Base-by-base conservation (phyloP, 352 stramenopile genomes). In the Phytophthora cryptogea region DNA sequence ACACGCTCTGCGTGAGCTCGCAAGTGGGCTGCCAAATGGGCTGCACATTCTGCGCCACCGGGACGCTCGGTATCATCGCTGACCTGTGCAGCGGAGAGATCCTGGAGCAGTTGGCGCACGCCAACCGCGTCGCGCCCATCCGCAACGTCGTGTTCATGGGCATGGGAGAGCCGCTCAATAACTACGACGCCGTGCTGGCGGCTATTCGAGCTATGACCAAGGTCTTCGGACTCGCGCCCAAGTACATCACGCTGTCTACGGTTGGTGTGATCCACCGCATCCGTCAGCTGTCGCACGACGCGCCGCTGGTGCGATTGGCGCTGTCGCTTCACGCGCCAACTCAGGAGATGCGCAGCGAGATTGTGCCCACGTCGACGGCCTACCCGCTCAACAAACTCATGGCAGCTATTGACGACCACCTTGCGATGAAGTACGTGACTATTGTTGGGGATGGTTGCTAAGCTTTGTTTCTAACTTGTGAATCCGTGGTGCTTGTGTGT, bases 11-110 rank as follows among this genome's bases (percentile, higher is more conserved):
- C 71, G 96, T 99, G 26, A 98, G 92, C 17, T 98, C 89, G 32
- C 97, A 99, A 60, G 94, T 99, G 37, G 97, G 97, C 42, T 99
- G 97, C 68, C 93, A 98, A 58, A 99, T 99, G 97, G 96, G 90
- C 54, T 99, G 97, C 78, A 97, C 89, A 31, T 99, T 99, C 82
- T 99, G 97, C 74, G 97, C 97, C 5, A 99, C 97, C 1, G 97
- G 97, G 32, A 99, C 97, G 7, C 99, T 99, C 86, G 97, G 96
- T 26, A 97, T 99, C 63, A 95, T 96, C 55, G 97, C 95, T 11
- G 96, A 99, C 68, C 76, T 99, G 17, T 93, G 70, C 41, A 94
- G 86, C 37, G 95, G 95, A 5, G 97, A 99, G 80, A 99, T 99
- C 64, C 76, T 99, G 49, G 97, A 99, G 70, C 97, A 99, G 70